Conservation (phyloP, 106 monocot genomes). For the Allium fistulosum region DNA sequence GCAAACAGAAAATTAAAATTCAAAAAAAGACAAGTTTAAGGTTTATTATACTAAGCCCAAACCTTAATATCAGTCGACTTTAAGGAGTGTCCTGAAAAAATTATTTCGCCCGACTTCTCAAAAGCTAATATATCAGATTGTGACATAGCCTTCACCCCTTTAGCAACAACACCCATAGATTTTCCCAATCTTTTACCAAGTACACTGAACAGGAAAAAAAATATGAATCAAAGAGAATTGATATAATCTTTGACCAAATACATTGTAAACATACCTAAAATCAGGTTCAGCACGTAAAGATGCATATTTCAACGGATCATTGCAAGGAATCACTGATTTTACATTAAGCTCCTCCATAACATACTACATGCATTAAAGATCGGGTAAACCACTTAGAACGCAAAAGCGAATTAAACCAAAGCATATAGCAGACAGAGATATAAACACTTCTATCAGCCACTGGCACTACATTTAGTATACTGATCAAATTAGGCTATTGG, state of each 20-base stretch:
- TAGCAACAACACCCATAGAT: slow-evolving; percentile 76
- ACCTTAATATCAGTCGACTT: slow-evolving; percentile 91
- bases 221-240: not conserved
- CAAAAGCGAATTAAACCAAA: too few species aligned
- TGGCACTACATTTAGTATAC: too few species aligned
- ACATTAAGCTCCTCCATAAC: slow-evolving; percentile 94
- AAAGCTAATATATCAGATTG: slow-evolving; percentile 75
- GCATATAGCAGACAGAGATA: too few species aligned
- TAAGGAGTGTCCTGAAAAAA: slow-evolving; percentile 63
- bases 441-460: too few species aligned
- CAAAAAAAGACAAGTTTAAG: too few species aligned
- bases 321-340: slow-evolving; percentile 86
- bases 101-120: slow-evolving; percentile 66
- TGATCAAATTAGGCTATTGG: too few species aligned
- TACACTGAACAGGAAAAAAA: slow-evolving; percentile 31
- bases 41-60: not conserved
- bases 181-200: slow-evolving; percentile 88
- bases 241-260: not conserved
- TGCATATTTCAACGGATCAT: slow-evolving; percentile 81
- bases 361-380: slow-evolving; percentile 40
- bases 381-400: too few species aligned
- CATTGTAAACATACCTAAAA: slow-evolving; percentile 54
- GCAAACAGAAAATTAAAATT: too few species aligned
- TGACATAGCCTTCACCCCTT: slow-evolving; percentile 82
- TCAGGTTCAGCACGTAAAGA: slow-evolving; percentile 92